phyloP scores from a whole-genome alignment of 2,329 filamentous ascomycete genomes.

The Onygenales sp. region DNA sequence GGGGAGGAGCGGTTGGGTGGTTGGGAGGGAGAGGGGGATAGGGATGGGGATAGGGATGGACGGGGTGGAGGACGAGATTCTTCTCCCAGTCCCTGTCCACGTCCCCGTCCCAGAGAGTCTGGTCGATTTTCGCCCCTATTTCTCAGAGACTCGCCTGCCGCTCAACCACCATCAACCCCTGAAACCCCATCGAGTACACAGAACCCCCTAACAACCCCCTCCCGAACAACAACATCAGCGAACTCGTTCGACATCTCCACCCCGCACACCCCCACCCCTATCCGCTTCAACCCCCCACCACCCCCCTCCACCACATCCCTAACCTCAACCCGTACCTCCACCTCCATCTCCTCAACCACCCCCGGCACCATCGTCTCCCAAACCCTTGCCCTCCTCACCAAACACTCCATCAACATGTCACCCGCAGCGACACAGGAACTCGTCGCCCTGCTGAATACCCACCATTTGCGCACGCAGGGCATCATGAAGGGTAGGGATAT shows the following conservation, averaged over 20 bases:
- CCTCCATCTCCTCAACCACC: conserved; percentile 12
- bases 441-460: conserved; percentile 40
- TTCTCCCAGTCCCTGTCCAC: too few species aligned
- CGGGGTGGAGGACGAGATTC: neutral
- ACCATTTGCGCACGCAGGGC: conserved; percentile 52
- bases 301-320: conserved; percentile 12
- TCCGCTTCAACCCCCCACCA: conserved; percentile 4
- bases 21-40: neutral
- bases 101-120: too few species aligned
- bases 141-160: neutral
- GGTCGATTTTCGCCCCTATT: neutral
- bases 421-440: conserved; percentile 26
- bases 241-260: conserved; percentile 4
- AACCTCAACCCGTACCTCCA: neutral
- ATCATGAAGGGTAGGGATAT: conserved; percentile 57
- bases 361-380: conserved; percentile 16
- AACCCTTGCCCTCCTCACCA: conserved; percentile 25
- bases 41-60: neutral
- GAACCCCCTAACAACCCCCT: neutral
- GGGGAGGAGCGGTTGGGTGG: neutral
- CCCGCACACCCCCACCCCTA: conserved; percentile 10
- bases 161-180: neutral
- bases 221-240: neutral
- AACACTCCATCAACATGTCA: conserved; percentile 24
- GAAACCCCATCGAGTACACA: neutral